Percentiles rank a stretch among this genome's conserved stretches.
These are phyloP conservation scores for Glutinoglossum americanum DNA, from an alignment of 495 filamentous ascomycete species.

Conservation along the genomic window DNA sequence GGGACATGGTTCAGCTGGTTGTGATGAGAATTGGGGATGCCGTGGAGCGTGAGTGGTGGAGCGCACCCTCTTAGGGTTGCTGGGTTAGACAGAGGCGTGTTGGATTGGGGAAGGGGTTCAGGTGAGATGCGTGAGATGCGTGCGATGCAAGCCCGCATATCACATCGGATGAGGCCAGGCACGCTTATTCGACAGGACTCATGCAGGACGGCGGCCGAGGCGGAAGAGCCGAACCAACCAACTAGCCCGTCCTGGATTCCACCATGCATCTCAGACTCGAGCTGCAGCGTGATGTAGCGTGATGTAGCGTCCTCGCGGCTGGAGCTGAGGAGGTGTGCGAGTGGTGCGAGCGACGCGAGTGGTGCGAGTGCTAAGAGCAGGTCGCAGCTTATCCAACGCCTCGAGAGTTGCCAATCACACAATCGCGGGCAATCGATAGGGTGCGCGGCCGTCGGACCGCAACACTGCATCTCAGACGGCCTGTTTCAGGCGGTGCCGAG, in stretches of 20 bases:
- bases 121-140: background rate
- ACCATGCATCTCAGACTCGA: background rate
- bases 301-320: background rate
- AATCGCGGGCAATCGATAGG: background rate
- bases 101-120: background rate
- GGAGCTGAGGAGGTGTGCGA: background rate
- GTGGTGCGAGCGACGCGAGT: no score
- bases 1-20: background rate
- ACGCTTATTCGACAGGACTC: background rate
- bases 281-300: constrained; percentile 2
- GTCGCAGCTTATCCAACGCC: background rate
- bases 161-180: background rate
- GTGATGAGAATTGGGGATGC: background rate
- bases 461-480: background rate
- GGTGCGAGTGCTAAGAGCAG: background rate
- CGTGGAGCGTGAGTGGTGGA: background rate
- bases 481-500: background rate
- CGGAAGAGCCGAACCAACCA: background rate
- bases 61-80: no score
- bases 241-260: background rate
- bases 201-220: background rate
- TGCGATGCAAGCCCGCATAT: background rate
- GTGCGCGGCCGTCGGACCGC: constrained; percentile 1
- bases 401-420: background rate
- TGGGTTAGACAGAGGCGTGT: background rate